phyloP scores from a whole-genome alignment of 2,329 filamentous ascomycete species.

The Incumbomyces delicatus region DNA sequence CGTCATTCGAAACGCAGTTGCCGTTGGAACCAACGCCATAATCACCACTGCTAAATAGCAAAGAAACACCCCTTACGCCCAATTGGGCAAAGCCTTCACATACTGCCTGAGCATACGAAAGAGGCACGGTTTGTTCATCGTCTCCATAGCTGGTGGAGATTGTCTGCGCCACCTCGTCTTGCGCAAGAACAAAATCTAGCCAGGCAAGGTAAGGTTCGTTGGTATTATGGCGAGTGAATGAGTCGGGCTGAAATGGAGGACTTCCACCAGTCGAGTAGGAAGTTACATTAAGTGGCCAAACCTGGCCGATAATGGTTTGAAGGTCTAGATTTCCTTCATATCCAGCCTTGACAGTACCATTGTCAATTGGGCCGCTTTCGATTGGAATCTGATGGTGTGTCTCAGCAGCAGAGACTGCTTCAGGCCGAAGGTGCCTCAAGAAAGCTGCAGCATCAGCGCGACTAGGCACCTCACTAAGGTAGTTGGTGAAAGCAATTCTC shows the following conservation, averaged over 20 bases:
- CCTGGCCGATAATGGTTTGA: slow-evolving; percentile 47
- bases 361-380: slow-evolving; percentile 24
- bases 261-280: slow-evolving; percentile 48
- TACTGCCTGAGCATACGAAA: slow-evolving; percentile 50
- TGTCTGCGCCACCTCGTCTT: slow-evolving; percentile 48
- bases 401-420: slow-evolving; percentile 25
- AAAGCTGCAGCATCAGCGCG: slow-evolving; percentile 34
- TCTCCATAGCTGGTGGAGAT: slow-evolving; percentile 60
- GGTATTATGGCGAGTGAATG: slow-evolving; percentile 35
- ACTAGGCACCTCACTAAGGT: slow-evolving; percentile 39
- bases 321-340: slow-evolving; percentile 53
- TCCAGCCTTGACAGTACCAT: slow-evolving; percentile 27
- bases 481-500: slow-evolving; percentile 39
- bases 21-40: slow-evolving; percentile 44
- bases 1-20: slow-evolving; percentile 51
- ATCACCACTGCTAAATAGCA: slow-evolving; percentile 55
- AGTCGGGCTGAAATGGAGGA: slow-evolving; percentile 44
- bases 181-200: slow-evolving; percentile 48
- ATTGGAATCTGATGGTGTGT: slow-evolving; percentile 28
- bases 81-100: slow-evolving; percentile 57
- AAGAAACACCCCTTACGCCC: slow-evolving; percentile 55
- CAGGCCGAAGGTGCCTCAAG: slow-evolving; percentile 29
- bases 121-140: slow-evolving; percentile 54
- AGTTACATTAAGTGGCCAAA: slow-evolving; percentile 44
- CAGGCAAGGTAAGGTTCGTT: slow-evolving; percentile 62